Evolutionary conservation across 2,329 filamentous ascomycete species (phyloP).

Genomic region (Fusarium sacchari): DNA sequence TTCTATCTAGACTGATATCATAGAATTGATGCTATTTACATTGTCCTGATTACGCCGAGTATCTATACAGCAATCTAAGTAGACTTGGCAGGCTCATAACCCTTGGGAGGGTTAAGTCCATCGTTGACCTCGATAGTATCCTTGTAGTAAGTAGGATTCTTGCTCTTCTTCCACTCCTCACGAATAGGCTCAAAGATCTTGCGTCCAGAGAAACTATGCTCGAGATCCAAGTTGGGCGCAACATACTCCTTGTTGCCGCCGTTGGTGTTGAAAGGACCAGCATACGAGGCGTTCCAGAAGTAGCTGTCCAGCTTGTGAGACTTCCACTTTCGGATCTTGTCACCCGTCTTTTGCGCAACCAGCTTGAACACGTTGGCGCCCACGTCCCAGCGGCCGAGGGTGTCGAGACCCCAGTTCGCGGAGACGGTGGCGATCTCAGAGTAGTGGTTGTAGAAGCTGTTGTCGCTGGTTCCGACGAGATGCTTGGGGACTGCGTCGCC

Average conservation of each 20-base stretch:
- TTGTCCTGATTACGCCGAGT: neutral
- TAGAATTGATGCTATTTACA: neutral
- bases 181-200: conserved; percentile 52
- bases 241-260: conserved; percentile 51
- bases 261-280: conserved; percentile 57
- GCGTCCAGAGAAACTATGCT: conserved; percentile 47
- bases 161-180: conserved; percentile 51
- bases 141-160: conserved; percentile 55
- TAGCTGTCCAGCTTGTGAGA: conserved; percentile 51
- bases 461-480: conserved; percentile 75
- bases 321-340: conserved; percentile 56
- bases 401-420: conserved; percentile 76
- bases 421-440: conserved; percentile 72
- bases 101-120: conserved; percentile 55
- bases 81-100: conserved; percentile 45
- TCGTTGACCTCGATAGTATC: conserved; percentile 53
- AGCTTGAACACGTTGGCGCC: conserved; percentile 75
- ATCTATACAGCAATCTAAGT: conserved; percentile 5
- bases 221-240: conserved; percentile 53
- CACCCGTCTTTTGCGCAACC: conserved; percentile 70
- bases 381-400: conserved; percentile 77
- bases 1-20: neutral
- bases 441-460: conserved; percentile 79
- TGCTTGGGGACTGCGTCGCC: conserved; percentile 75
- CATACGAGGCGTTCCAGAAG: conserved; percentile 65